phyloP scores from a whole-genome alignment of 768 basidiomycete genomes.

The Chiua virens region DNA sequence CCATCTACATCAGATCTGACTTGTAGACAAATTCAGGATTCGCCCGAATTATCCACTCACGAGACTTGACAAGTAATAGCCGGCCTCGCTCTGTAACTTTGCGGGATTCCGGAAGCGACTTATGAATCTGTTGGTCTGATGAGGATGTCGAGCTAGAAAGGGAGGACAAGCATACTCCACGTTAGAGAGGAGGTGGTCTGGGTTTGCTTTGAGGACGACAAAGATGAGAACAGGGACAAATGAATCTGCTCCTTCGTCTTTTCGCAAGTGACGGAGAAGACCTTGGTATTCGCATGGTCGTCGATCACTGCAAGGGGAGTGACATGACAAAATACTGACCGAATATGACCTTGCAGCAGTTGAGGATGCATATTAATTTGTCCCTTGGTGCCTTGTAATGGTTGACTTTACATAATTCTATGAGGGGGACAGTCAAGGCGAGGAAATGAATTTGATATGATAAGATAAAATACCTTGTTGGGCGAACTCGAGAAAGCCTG shows the following conservation, averaged over 20 bases:
- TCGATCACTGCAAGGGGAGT: conserved; percentile 1
- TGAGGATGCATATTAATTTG: conserved; percentile 95
- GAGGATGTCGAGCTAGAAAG: neutral
- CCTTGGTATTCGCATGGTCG: conserved; percentile 44
- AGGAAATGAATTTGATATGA: neutral
- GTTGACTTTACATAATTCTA: conserved; percentile 94
- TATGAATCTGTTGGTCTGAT: conserved; percentile 61
- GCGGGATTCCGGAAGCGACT: conserved; percentile 88
- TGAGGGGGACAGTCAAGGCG: conserved; percentile 1
- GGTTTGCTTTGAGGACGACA: conserved; percentile 93
- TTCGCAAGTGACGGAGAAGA: conserved; percentile 81
- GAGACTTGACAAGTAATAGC: conserved; percentile 94
- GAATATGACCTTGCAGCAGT: conserved; percentile 99
- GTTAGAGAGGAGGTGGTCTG: conserved; percentile 89
- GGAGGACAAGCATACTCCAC: conserved; percentile 66
- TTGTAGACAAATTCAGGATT: conserved; percentile 3
- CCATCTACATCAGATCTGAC: conserved; percentile 58
- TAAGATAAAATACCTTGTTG: conserved; percentile 65
- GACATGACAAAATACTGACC: conserved; percentile 51
- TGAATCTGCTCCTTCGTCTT: conserved; percentile 88
- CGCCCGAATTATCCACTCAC: conserved; percentile 42
- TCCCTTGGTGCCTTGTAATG: conserved; percentile 99
- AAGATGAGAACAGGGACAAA: conserved; percentile 95
- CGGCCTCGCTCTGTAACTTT: conserved; percentile 92
- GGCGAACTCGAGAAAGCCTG: conserved; percentile 87